phyloP scores from a whole-genome alignment of 2,329 filamentous ascomycete species.

The Pseudocercospora eumusae region DNA sequence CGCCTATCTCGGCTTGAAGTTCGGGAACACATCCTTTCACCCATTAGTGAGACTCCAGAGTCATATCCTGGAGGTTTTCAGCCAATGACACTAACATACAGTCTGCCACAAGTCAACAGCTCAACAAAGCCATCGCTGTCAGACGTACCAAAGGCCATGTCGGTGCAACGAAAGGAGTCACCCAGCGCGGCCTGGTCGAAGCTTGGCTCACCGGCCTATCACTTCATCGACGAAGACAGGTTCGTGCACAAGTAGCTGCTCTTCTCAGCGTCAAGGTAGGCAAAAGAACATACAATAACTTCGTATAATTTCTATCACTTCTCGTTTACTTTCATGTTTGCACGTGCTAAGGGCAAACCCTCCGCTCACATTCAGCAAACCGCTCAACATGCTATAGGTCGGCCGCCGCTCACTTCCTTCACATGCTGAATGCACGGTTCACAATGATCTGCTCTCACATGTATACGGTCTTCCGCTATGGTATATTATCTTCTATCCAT shows the following conservation, averaged over 20 bases:
- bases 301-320: slow-evolving; percentile 6
- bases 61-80: slow-evolving; percentile 14
- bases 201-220: slow-evolving; percentile 15
- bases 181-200: slow-evolving; percentile 13
- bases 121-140: slow-evolving; percentile 12
- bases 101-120: slow-evolving; percentile 10
- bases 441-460: neutral
- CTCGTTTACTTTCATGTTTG: neutral
- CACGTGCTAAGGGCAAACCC: neutral
- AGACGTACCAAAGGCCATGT: neutral
- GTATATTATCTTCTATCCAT: neutral
- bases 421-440: slow-evolving; percentile 3
- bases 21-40: slow-evolving; percentile 16
- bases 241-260: slow-evolving; percentile 12
- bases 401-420: slow-evolving; percentile 2
- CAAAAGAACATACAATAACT: neutral
- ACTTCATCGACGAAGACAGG: slow-evolving; percentile 13
- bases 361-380: neutral
- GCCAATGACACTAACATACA: slow-evolving; percentile 15
- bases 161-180: neutral
- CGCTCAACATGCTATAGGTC: neutral
- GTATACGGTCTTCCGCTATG: neutral
- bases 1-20: slow-evolving; percentile 11
- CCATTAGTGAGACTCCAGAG: slow-evolving; percentile 15
- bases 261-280: neutral